A percentile compares a stretch with the other conserved stretches of the same genome.
Conservation (phyloP, 345 rosid genomes). For the Acer saccharum region DNA sequence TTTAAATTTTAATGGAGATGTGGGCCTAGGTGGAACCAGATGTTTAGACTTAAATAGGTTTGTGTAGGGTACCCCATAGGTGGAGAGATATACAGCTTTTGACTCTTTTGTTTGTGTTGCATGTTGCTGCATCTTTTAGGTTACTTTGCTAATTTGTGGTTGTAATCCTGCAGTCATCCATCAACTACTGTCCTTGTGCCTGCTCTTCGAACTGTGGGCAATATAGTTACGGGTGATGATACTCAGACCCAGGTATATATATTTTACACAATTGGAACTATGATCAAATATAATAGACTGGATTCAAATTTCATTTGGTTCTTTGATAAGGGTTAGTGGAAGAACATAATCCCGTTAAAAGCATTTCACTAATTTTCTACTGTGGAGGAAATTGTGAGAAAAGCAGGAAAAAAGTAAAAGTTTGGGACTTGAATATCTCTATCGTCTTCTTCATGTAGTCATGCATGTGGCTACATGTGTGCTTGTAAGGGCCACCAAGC, state of each 20-base stretch:
- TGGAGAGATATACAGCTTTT: not conserved
- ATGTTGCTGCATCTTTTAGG: not conserved
- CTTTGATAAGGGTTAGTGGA: too few relatives aligned
- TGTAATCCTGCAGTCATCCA: conserved; percentile 24
- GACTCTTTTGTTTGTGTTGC: not conserved
- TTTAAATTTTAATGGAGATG: not conserved
- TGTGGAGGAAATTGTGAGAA: too few relatives aligned
- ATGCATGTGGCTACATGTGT: too few relatives aligned
- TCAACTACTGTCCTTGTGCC: conserved; percentile 33
- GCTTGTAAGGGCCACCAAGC: too few relatives aligned
- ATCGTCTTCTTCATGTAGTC: too few relatives aligned
- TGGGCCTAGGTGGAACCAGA: not conserved
- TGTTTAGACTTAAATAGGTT: too few relatives aligned
- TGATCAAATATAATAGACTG: too few relatives aligned
- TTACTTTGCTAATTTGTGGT: conserved; percentile 9
- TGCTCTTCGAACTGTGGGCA: conserved; percentile 41
- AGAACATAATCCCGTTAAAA: too few relatives aligned
- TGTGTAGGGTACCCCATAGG: too few relatives aligned
- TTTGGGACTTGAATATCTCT: too few relatives aligned
- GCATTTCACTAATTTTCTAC: too few relatives aligned
- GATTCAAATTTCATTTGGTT: not conserved
- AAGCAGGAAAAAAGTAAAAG: too few relatives aligned
- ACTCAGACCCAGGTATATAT: conserved; percentile 41
- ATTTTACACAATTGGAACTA: not conserved
- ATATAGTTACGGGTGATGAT: conserved; percentile 41